Evolutionary conservation across 2,329 filamentous ascomycete species (phyloP), one percentile per base, ranked within the genome.

Genomic region (Cercospora zeae-maydis): DNA sequence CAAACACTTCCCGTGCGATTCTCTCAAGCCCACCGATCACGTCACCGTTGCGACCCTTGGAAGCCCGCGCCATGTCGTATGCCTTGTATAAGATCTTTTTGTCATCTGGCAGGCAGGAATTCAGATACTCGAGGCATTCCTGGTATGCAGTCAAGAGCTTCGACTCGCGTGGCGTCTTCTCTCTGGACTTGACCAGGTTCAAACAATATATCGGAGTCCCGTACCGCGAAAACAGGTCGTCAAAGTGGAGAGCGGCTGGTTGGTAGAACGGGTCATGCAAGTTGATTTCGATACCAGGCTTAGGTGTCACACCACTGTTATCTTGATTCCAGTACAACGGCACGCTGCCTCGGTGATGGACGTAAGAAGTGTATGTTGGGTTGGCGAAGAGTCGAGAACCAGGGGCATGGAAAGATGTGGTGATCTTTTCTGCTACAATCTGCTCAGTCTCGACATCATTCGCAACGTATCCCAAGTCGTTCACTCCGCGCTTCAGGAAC

Each of bases 371-470:
- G 75, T 93, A 97, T 30, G 91, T 89, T 1, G 93, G 92, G 72
- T 90, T 98, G 4, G 92, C 88, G 74, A 92, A 97, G 10, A 96
- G 83, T 54, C 86, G 86, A 2, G 90, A 91, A 0, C 92, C 93
- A 4, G 95, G 92, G 2, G 91, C 89, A 78, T 99, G 95, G 70
- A 99, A 97, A 0, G 95, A 97, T 0, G 95, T 99, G 0, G 92
- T 97, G 56, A 93, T 81, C 70, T 92, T 91, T 74, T 99, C 95
- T 0, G 93, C 95, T 4, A 99, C 93, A 64, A 99, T 97, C 75
- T 99, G 95, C 77, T 99, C 95, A 0, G 95, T 98, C 78, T 99
- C 96, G 24, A 99, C 95, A 76, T 99, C 96, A 73, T 99, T 99
- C 58, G 95, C 96, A 59, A 99, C 95, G 74, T 96, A 96, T 13